Conservation (phyloP, 163 green algal genomes). For the Chlorella variabilis region DNA sequence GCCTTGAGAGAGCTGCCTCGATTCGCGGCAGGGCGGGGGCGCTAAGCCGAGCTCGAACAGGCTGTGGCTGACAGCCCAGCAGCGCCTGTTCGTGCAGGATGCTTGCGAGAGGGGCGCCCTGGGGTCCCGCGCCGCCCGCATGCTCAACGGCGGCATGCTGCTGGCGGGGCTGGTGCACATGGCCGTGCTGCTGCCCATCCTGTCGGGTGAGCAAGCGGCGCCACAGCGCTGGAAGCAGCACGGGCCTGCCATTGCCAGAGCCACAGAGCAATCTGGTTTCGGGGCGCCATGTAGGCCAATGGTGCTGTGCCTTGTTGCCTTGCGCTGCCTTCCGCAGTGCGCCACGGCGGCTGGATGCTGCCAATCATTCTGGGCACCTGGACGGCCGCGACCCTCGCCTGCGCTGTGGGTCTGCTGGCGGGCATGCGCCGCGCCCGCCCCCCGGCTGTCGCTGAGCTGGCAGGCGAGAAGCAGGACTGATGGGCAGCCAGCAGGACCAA, state of each 20-base stretch:
- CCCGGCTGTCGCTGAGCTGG: background rate
- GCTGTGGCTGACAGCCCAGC: background rate
- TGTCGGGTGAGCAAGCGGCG: background rate
- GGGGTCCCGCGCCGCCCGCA: background rate
- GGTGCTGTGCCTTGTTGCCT: background rate
- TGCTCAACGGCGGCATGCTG: background rate
- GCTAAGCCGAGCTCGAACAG: no score
- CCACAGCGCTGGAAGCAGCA: no score
- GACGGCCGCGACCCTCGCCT: background rate
- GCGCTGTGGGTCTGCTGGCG: background rate
- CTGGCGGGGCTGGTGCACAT: constrained; percentile 20
- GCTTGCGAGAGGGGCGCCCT: background rate
- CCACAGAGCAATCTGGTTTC: no score
- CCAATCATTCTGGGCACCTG: background rate
- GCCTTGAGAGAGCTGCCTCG: no score
- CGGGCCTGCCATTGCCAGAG: no score
- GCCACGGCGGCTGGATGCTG: background rate
- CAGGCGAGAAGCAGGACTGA: background rate
- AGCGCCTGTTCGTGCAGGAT: background rate
- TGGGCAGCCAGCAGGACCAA: background rate
- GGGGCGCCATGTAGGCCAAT: no score
- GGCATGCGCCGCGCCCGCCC: background rate
- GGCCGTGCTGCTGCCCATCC: constrained; percentile 1
- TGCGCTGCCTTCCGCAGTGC: background rate
- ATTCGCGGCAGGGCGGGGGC: no score